Base-by-base conservation (phyloP, 768 basidiomycete species). In the Calocera cornea region DNA sequence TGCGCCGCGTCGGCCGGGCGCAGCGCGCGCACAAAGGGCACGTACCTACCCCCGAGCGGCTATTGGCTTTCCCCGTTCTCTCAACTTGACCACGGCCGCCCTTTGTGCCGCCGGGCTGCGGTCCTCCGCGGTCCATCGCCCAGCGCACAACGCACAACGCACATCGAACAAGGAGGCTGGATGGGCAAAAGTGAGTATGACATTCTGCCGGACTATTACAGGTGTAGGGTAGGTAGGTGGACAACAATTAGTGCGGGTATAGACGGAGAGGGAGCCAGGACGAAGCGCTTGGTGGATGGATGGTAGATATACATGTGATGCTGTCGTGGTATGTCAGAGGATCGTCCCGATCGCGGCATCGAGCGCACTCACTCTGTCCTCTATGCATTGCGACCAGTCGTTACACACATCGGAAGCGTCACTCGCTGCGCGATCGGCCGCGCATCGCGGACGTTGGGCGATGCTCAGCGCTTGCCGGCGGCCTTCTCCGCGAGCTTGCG, bases 371-470 rank as follows among this genome's bases (percentile, higher is more conserved):
- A 27, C 54, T 60, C 54, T 33, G 54, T 60, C 54, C 54, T 60
- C 54, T 60, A 60, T 60, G 54, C 54, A 60, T 60, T 60, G 54
- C 54, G 54, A 60, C 54, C 54, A 60, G 54, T 60, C 54, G 54
- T 60, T 60, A 60, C 31, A 60, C 54, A 33, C 54, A 60, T 14
- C 54, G 27, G 31, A 16, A 8, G 31, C 54, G 27, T 33, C 54
- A 60, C 27, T 27, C 54, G 16, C 54, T 2, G 16, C 54, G 54
- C 24, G 44, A 24, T 19, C 10, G 8, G 14, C 11, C 24, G 54
- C 54, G 31, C 14, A 60, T 3, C 44, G 7, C 19, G 40, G 40
- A 19, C 19, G 40, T 19, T 19, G 40, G 40, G 11, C 8, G 44
- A 47, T 17, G 27, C 27, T 60, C 54, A 60, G 27, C 54, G 54